Base-by-base conservation (phyloP, 2,329 filamentous ascomycete species). In the Aspergillus sp. region DNA sequence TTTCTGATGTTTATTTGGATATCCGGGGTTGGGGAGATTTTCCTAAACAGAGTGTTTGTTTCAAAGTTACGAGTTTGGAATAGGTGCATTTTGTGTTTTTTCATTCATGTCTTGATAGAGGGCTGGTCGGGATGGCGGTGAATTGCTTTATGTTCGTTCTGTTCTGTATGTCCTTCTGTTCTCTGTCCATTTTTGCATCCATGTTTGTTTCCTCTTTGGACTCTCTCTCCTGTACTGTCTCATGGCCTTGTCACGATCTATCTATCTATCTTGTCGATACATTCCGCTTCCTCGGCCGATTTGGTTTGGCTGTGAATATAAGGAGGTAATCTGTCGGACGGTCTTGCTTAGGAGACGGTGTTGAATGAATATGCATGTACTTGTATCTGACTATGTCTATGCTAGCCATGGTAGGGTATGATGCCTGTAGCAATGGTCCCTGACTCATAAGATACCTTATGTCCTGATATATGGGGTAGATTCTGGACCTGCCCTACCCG, bases 1-100 rank as follows among this genome's bases (percentile, higher is more conserved):
- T 32, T 43, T 39, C 25, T 33, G 35, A 34, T 41, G 28, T 37
- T 37, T 34, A 30, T 13, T 42, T 33, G 30, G 38, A 38, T 35
- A 22, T 22, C 26, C 29, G 37, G 41, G 34, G 42, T 44, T 43
- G 27, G 19, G 19, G 19, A 22, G 10, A 22, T 22, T 22, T 10
- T 22, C 37, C 35, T 32, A 46, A 47, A 49, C 41, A 48, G 26
- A 35, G 22, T 25, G 29, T 32, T 34, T 22, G 19, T 10, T 22
- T 5, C 19, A 5, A 22, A 10, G 19, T 22, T 22, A 22, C 19
- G 19, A 22, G 10, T 22, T 6, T 22, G 19, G 6, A 22, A 22
- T 22, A 5, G 19, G 19, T 22, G 19, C 19, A 22, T 22, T 22
- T 22, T n/a, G n/a, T n/a, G n/a, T n/a, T n/a, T 5, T 33, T 32